Evolutionary conservation across 2,329 filamentous ascomycete species (phyloP), one percentile per base, ranked within the genome.

Genomic region (Rutstroemia sp.): DNA sequence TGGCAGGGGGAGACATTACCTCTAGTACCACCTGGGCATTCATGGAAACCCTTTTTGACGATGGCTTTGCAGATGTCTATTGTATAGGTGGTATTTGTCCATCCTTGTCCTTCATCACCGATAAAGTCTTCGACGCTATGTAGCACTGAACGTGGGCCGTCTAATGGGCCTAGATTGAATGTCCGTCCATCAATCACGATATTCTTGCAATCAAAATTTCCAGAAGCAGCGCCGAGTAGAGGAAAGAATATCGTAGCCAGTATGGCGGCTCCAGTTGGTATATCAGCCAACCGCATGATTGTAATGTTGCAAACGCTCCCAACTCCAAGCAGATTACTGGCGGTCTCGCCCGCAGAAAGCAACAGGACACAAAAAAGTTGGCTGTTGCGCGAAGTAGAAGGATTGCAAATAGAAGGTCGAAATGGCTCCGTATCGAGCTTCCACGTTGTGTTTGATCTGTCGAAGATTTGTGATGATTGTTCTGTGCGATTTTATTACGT

Each of bases 31-130:
- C 79, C 78, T 0, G 83, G 84, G 68, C 90, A 95, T 65, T 85
- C 39, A 51, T 56, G 3, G 17, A 56, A 56, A 75, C 39, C 84
- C 75, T 5, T 76, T 71, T 62, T 80, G 69, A 81, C 80, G 61
- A 96, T 73, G 6, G 81, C 76, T 52, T 76, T 73, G 73, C 90
- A 95, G 49, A 95, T 77, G 65, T 95, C 87, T 57, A 95, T 69
- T 0, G 88, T 92, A 71, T 90, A 95, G 45, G 89, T 92, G 25
- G 84, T 89, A 70, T 94, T 94, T 58, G 76, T 77, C 27, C 81
- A 75, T 16, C 76, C 75, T 16, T 75, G 78, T 19, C 78, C 77
- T 9, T 67, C 67, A 3, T 69, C 65, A 8, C 73, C 69, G 36
- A 78, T 71, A 7, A 66, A 67, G 5, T 69, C 65, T 14, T 74